Evolutionary conservation across 768 basidiomycete genomes (phyloP).

Genomic region (Russula virescens): DNA sequence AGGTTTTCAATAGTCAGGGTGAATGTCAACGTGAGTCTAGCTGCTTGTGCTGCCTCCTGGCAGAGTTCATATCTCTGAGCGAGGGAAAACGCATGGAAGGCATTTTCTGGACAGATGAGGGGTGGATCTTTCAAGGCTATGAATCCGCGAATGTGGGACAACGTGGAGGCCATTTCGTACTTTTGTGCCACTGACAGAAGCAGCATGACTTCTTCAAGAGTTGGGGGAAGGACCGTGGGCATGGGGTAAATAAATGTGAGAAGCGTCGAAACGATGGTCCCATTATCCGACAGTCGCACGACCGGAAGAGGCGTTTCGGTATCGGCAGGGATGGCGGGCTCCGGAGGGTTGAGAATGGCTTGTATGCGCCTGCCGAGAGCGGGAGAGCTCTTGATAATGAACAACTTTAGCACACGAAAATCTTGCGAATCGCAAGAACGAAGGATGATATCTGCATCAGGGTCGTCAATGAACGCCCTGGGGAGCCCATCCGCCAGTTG

Average conservation of each 20-base stretch:
- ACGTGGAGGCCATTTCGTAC: constrained; percentile 2
- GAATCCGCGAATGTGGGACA: not conserved
- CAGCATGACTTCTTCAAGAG: not conserved
- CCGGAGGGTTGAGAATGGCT: not conserved
- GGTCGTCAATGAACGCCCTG: constrained; percentile 13
- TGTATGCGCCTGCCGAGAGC: constrained; percentile 29
- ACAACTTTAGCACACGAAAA: constrained; percentile 41
- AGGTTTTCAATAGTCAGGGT: not conserved
- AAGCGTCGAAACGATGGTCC: not conserved
- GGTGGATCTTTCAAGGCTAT: not conserved
- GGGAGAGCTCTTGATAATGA: constrained; percentile 39
- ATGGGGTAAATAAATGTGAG: constrained; percentile 3
- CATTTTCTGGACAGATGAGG: not conserved
- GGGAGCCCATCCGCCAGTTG: too few relatives aligned
- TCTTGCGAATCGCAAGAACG: constrained; percentile 37
- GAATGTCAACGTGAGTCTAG: not conserved
- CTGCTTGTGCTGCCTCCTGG: not conserved
- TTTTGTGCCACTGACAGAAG: constrained; percentile 11
- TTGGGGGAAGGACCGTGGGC: not conserved
- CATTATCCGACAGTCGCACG: not conserved
- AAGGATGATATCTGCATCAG: constrained; percentile 40
- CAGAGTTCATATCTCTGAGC: constrained; percentile 1
- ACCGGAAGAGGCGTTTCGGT: not conserved
- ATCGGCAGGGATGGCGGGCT: too few relatives aligned
- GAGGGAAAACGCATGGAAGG: not conserved